Evolutionary conservation across 2,329 filamentous ascomycete species (phyloP), one percentile per base, ranked within the genome.

Genomic region (Aspergillus terreus): DNA sequence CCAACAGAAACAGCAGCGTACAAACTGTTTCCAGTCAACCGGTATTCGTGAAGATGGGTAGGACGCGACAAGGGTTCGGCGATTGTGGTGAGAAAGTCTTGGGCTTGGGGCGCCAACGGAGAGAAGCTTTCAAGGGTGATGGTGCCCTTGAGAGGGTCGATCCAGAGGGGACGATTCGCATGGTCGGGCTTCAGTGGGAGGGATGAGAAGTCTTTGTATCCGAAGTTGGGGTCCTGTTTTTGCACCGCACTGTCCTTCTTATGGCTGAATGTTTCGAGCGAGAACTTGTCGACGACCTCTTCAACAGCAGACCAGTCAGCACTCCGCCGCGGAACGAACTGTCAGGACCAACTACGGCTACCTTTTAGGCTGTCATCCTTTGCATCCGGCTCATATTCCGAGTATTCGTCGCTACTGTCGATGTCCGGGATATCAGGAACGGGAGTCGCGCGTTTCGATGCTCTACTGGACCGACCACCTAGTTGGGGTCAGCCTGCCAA

Each of bases 101-200:
- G 91, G 0, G 90, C 92, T 64, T 92, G 87, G 51, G 87, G 82
- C 51, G 92, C 91, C 51, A 94, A 78, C 2, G 92, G 88, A 47
- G 89, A 92, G 75, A 96, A 97, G 62, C 91, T 95, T 77, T 99
- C 92, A 41, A 97, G 79, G 27, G 95, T 94, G 66, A 97, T 94
- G 57, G 87, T 85, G 33, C 89, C 91, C 66, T 88, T 89, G 44
- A 86, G 78, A 2, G 91, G 89, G 68, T 96, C 91, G 61, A 99
- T 94, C 90, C 91, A 97, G 53, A 97, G 80, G 14, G 94, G 94
- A 14, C 94, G 86, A 65, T 92, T 90, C 57, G 86, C 83, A 74
- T 95, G 91, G 70, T 97, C 92, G 3, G 87, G 83, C 72, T 96
- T 97, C 58, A 96, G 77, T 35, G 83, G 78, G 35, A 96, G 79